Evolutionary conservation across 495 filamentous ascomycete species (phyloP), one percentile per base, ranked within the genome.

Genomic region (Xylaria castorea): DNA sequence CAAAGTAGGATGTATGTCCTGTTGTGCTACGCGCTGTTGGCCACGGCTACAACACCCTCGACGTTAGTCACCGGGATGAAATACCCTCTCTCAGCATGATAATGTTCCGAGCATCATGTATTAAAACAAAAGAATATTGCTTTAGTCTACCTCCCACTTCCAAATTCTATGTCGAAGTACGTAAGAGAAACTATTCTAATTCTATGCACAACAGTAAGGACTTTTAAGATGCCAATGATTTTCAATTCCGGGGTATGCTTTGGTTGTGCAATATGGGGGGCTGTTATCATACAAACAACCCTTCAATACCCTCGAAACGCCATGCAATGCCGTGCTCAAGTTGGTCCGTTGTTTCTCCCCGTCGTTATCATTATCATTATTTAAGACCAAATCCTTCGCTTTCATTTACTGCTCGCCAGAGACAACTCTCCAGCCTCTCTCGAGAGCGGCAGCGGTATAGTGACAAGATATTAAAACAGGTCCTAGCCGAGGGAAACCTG

Each of bases 371-470:
- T 71, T n/a, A 71, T 72, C 70, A 51, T 72, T 72, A 72, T 51
- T 95, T 97, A 82, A 98, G 84, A 50, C 95, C 95, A 87, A 98
- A 98, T 57, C 95, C 95, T 79, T 97, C 94, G 75, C 95, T 97
- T 80, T 95, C 95, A 73, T 88, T 83, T 51, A 98, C 94, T 16
- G 95, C 95, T 76, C 89, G 87, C 93, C 94, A 97, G 32, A 98
- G 84, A 86, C 90, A 89, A 68, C 75, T 81, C 82, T 92, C 92
- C 63, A 98, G 76, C 75, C 88, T 89, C 77, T 89, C 87, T 71
- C 83, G 88, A 3, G 85, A 88, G 64, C 77, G 74, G 81, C 94
- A 97, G 71, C 90, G 87, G 83, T 91, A 95, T 70, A 98, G 80
- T 12, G 90, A 89, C 69, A 98, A 80, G 75, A 89, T 88, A 82